phyloP scores from a whole-genome alignment of 495 filamentous ascomycete genomes.

The Neurospora africana region DNA sequence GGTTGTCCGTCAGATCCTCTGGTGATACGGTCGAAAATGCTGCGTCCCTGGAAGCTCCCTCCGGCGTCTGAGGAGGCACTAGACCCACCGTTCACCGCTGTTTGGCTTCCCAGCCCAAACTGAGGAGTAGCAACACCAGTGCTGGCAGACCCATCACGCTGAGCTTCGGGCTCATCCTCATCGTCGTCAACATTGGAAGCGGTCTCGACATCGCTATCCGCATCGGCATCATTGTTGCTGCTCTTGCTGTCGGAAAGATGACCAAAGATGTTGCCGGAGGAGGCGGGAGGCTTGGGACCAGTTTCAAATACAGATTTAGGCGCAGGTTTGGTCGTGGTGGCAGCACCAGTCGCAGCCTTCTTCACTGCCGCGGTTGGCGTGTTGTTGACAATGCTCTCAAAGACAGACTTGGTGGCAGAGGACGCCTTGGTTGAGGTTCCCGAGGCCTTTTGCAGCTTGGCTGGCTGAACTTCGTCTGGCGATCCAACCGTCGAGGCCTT shows the following conservation, averaged over 20 bases:
- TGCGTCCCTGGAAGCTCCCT: conserved; percentile 33
- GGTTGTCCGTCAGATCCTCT: conserved; percentile 39
- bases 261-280: conserved; percentile 48
- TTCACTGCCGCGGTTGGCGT: conserved; percentile 17
- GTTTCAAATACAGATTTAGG: conserved; percentile 19
- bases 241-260: conserved; percentile 48
- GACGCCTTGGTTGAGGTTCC: conserved; percentile 26
- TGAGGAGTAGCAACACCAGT: conserved; percentile 26
- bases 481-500: conserved; percentile 33
- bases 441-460: conserved; percentile 46
- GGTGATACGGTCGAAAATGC: conserved; percentile 49
- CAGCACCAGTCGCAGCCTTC: conserved; percentile 17
- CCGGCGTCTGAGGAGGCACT: conserved; percentile 26
- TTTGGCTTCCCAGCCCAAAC: conserved; percentile 14
- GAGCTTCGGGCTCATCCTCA: conserved; percentile 17
- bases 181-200: conserved; percentile 32
- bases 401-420: conserved; percentile 34
- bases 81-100: conserved; percentile 14
- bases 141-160: conserved; percentile 20
- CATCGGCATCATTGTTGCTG: conserved; percentile 33
- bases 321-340: conserved; percentile 11
- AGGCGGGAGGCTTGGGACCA: conserved; percentile 10
- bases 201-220: conserved; percentile 36
- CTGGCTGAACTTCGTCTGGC: conserved; percentile 45
- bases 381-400: conserved; percentile 36